A percentile compares a stretch with the other conserved stretches of the same genome.
phyloP scores from a whole-genome alignment of 768 basidiomycete species.

The Trametopsis cervina region DNA sequence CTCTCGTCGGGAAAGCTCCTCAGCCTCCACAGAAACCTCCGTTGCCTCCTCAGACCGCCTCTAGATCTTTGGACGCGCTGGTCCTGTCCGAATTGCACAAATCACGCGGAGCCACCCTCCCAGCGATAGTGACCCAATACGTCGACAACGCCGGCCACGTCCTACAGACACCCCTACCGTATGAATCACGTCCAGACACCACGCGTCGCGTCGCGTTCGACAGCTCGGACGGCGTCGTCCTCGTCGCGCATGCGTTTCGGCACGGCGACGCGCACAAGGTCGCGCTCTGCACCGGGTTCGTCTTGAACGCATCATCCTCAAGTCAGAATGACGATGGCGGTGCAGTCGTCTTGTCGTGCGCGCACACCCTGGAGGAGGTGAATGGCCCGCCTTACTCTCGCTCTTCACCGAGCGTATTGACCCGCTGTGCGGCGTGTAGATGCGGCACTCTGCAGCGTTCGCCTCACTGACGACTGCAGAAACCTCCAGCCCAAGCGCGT shows the following conservation, averaged over 20 bases:
- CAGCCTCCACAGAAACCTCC: conserved; percentile 11
- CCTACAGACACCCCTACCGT: conserved; percentile 35
- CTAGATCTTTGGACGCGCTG: conserved; percentile 16
- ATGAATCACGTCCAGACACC: conserved; percentile 41
- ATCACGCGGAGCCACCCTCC: conserved; percentile 14
- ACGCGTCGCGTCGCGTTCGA: conserved; percentile 25
- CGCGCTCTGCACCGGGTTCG: conserved; percentile 52
- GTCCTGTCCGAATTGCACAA: conserved; percentile 18
- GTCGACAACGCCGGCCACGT: conserved; percentile 34
- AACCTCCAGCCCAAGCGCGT: conserved; percentile 15
- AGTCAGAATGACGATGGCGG: conserved; percentile 19
- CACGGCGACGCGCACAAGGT: conserved; percentile 35
- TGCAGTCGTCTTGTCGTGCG: conserved; percentile 45
- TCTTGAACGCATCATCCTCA: conserved; percentile 29
- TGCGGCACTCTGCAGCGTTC: conserved; percentile 28
- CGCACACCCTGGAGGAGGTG: conserved; percentile 60
- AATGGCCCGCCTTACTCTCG: no score
- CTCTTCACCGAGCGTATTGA: not conserved
- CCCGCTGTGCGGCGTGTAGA: conserved; percentile 22
- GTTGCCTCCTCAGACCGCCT: not conserved
- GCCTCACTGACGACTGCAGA: conserved; percentile 6
- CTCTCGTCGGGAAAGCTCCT: conserved; percentile 19
- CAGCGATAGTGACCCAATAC: conserved; percentile 37
- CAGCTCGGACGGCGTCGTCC: conserved; percentile 28
- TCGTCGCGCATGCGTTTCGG: conserved; percentile 47